Evolutionary conservation across 257 asterid species (phyloP).

Genomic region (Solanum pennellii): DNA sequence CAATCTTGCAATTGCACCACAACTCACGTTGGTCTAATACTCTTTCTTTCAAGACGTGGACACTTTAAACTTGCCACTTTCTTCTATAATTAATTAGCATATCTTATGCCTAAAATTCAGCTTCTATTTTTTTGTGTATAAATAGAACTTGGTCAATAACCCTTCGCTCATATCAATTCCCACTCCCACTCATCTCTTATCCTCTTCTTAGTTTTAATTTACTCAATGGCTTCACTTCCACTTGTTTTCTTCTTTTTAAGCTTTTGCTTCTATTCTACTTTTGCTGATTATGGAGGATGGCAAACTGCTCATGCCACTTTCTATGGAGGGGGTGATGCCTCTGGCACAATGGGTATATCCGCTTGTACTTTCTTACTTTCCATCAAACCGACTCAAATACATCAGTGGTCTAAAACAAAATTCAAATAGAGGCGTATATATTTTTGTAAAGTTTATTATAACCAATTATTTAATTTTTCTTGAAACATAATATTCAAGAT

Average conservation of each 20-base stretch:
- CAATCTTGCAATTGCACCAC: background rate
- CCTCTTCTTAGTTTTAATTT: background rate
- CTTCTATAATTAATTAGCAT: slow-evolving; percentile 3
- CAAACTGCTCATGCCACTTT: slow-evolving; percentile 58
- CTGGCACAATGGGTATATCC: slow-evolving; percentile 76
- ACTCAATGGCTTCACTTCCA: slow-evolving; percentile 26
- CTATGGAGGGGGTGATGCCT: slow-evolving; percentile 74
- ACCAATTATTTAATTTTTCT: no score
- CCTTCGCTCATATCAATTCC: background rate
- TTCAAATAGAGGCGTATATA: background rate
- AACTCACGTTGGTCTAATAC: background rate
- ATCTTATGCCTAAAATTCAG: background rate
- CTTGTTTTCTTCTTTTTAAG: slow-evolving; percentile 17
- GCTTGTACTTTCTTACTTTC: background rate
- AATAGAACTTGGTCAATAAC: slow-evolving; percentile 10
- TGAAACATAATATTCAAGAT: background rate
- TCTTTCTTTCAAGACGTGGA: slow-evolving; percentile 5
- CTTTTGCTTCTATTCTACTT: slow-evolving; percentile 8
- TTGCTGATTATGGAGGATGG: slow-evolving; percentile 55
- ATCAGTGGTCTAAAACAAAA: background rate
- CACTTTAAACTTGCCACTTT: slow-evolving; percentile 16
- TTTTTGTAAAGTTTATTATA: background rate
- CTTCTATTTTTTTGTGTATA: slow-evolving; percentile 24
- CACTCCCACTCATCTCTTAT: background rate
- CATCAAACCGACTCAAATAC: background rate